Evolutionary conservation across 495 filamentous ascomycete species (phyloP), one percentile per base, ranked within the genome.

Genomic region (Glutinoglossum americanum): DNA sequence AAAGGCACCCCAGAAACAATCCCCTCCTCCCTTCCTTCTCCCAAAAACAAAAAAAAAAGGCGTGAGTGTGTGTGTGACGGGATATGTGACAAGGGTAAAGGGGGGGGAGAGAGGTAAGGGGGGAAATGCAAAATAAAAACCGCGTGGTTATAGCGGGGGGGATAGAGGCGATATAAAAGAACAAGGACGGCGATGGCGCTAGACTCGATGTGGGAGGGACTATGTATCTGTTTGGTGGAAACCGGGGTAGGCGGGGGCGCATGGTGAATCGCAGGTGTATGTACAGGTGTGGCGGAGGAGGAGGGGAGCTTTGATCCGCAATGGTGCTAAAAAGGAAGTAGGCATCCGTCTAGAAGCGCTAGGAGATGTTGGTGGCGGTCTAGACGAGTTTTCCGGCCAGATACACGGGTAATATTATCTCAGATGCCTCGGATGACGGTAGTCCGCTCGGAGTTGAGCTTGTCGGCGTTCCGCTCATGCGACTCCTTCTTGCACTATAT

Each of bases 371-470:
- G n/a, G n/a, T n/a, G n/a, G n/a, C n/a, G n/a, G n/a, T n/a, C n/a
- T n/a, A n/a, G n/a, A n/a, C n/a, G n/a, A n/a, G n/a, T 33, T 33
- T 33, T 33, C 9, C 30, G 9, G 30, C 3, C 30, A 9, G 30
- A 4, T 33, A 33, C 30, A 33, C 30, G 37, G 7, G 37, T 7
- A 17, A n/a, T n/a, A n/a, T n/a, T n/a, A 39, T 39, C 37, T 45
- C 48, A 82, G 65, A 83, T 73, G 33, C 80, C 80, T 72, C 76
- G 80, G 60, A 84, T 77, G 37, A 76, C 80, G 27, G 76, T 71
- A 53, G 92, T 98, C 59, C 89, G 76, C 74, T 97, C 90, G 45
- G 79, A 77, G 68, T 94, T 87, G 66, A 97, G 72, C 74, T 92
- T 89, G 64, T 87, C 84, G 59, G 84, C 84, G 65, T 98, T 98